Evolutionary conservation across 768 basidiomycete genomes (phyloP).

Genomic region (Sporobolomyces pararoseus): DNA sequence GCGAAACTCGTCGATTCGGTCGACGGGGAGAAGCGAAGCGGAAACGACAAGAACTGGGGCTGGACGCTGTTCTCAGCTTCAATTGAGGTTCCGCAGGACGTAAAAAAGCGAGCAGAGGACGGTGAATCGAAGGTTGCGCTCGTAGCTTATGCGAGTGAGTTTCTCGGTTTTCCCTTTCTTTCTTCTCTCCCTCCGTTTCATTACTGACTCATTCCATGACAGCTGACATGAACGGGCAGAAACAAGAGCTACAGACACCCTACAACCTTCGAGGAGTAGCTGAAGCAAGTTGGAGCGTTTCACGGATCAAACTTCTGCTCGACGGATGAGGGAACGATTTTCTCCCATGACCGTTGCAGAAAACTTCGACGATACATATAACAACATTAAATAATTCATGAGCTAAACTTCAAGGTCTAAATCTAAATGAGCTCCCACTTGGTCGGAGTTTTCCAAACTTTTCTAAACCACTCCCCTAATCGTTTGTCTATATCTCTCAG

Average conservation of each 20-base stretch:
- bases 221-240: slow-evolving; percentile 24
- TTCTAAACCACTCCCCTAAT: slow-evolving; percentile 13
- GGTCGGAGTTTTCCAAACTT: background rate
- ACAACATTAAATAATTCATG: too few species aligned
- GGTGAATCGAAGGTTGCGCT: slow-evolving; percentile 8
- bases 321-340: too few species aligned
- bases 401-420: too few species aligned
- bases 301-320: slow-evolving; percentile 1
- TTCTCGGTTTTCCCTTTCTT: too few species aligned
- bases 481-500: background rate
- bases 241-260: slow-evolving; percentile 26
- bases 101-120: background rate
- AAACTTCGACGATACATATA: too few species aligned
- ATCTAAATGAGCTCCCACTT: too few species aligned
- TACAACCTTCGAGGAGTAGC: slow-evolving; percentile 35
- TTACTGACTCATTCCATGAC: background rate
- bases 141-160: slow-evolving; percentile 24
- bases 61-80: slow-evolving; percentile 27
- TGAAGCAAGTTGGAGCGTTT: slow-evolving; percentile 32
- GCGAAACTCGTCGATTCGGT: slow-evolving; percentile 2
- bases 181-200: too few species aligned
- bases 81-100: background rate
- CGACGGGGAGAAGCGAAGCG: background rate
- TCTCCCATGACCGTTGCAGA: too few species aligned
- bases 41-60: slow-evolving; percentile 9